phyloP scores from a whole-genome alignment of 2,329 filamentous ascomycete species.

The Alternaria brassicicola region DNA sequence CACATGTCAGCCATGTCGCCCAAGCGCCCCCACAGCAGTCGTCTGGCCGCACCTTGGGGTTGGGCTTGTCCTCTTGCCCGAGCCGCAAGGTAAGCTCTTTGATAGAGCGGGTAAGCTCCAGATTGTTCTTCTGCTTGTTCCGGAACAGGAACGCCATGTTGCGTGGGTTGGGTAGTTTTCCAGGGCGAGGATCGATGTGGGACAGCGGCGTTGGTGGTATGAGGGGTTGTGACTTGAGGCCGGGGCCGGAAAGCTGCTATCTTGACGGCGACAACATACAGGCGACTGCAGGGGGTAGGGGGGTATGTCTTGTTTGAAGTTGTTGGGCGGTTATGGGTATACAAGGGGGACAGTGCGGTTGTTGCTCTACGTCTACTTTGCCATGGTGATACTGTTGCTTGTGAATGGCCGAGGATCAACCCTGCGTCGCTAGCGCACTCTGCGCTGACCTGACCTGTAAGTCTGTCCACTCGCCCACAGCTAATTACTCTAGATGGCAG shows the following conservation, averaged over 20 bases:
- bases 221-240: constrained; percentile 36
- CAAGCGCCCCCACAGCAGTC: not conserved
- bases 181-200: constrained; percentile 22
- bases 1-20: constrained; percentile 25
- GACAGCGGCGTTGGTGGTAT: constrained; percentile 21
- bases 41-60: constrained; percentile 58
- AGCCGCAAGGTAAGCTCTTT: constrained; percentile 68
- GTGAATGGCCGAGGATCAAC: constrained; percentile 21
- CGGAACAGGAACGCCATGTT: constrained; percentile 75
- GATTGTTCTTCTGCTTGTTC: constrained; percentile 64
- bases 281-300: constrained; percentile 20
- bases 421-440: constrained; percentile 20
- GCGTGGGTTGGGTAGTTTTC: constrained; percentile 20
- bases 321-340: constrained; percentile 13
- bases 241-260: constrained; percentile 42
- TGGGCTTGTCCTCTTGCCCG: constrained; percentile 60
- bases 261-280: constrained; percentile 40
- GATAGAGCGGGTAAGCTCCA: constrained; percentile 66
- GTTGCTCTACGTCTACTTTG: constrained; percentile 32
- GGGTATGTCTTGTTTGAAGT: constrained; percentile 10
- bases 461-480: constrained; percentile 16
- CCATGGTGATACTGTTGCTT: constrained; percentile 26
- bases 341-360: constrained; percentile 24
- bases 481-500: not conserved
- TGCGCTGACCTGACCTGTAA: constrained; percentile 4